Evolutionary conservation across 2,329 filamentous ascomycete species (phyloP).

Genomic region (Escovopsis sp.): DNA sequence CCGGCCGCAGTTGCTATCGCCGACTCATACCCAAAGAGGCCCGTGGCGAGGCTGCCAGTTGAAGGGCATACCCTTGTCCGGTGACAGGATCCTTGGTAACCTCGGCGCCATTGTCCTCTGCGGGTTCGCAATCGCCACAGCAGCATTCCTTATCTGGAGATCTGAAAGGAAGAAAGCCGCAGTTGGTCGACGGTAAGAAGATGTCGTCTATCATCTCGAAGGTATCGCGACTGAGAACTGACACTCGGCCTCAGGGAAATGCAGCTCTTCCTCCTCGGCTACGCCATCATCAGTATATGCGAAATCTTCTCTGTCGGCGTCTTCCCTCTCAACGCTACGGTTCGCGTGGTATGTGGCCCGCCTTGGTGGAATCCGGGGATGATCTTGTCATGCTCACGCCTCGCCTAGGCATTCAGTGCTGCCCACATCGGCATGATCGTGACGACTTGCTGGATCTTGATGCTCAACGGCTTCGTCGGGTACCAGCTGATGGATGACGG

Average conservation of each 20-base stretch:
- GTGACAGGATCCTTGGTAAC: slow-evolving; percentile 58
- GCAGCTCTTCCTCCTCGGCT: slow-evolving; percentile 81
- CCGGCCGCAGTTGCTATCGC: slow-evolving; percentile 29
- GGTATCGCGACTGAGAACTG: slow-evolving; percentile 1
- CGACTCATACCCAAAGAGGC: slow-evolving; percentile 42
- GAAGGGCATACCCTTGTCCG: slow-evolving; percentile 57
- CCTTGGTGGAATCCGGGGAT: not conserved
- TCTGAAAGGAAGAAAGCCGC: slow-evolving; percentile 87
- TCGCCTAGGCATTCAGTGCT: slow-evolving; percentile 61
- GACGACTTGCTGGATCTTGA: slow-evolving; percentile 76
- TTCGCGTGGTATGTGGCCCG: slow-evolving; percentile 51
- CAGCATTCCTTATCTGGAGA: slow-evolving; percentile 55
- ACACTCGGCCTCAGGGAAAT: slow-evolving; percentile 57
- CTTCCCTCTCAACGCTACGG: slow-evolving; percentile 58
- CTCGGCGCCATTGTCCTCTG: slow-evolving; percentile 82
- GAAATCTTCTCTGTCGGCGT: slow-evolving; percentile 93
- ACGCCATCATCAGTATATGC: slow-evolving; percentile 78
- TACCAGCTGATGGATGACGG: slow-evolving; percentile 92
- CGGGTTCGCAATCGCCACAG: slow-evolving; percentile 57
- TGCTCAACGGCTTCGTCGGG: slow-evolving; percentile 84
- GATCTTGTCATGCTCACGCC: slow-evolving; percentile 9
- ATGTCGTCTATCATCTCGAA: not conserved
- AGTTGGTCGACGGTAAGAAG: slow-evolving; percentile 71
- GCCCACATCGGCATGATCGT: slow-evolving; percentile 83
- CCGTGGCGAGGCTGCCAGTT: slow-evolving; percentile 58